These are phyloP conservation scores for Obelidium mucronatum DNA, from an alignment of 192 early-diverging fungal species.

Conservation along the genomic window DNA sequence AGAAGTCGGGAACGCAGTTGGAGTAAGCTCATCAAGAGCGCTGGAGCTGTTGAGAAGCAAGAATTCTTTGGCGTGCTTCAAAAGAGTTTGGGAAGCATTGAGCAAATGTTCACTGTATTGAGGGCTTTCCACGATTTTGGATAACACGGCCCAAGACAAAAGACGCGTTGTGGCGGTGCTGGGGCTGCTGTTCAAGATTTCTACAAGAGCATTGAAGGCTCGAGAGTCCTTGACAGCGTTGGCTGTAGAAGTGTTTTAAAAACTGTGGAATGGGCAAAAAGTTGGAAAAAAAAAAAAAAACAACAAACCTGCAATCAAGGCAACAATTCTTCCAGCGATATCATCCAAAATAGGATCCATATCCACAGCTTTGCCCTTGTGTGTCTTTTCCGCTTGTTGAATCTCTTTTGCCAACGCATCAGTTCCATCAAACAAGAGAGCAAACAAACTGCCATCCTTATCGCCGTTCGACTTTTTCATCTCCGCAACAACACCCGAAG, in stretches of 20 bases:
- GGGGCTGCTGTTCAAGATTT: too few species aligned
- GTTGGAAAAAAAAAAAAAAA: not conserved
- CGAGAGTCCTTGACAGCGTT: constrained; percentile 19
- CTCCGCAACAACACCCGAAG: not conserved
- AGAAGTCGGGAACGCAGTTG: not conserved
- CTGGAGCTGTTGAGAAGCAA: not conserved
- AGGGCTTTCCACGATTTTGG: constrained; percentile 14
- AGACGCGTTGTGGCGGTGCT: not conserved
- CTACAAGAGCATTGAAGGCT: too few species aligned
- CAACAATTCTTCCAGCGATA: not conserved
- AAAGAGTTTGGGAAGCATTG: not conserved
- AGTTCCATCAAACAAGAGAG: not conserved
- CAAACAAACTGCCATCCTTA: not conserved
- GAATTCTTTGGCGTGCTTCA: not conserved
- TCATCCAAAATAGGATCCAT: not conserved
- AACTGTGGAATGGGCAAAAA: too few species aligned
- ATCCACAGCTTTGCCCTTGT: not conserved
- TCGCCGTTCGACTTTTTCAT: too few species aligned
- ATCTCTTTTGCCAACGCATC: constrained; percentile 28
- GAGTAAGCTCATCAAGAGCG: not conserved
- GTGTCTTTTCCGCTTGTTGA: not conserved
- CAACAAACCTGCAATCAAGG: constrained; percentile 1
- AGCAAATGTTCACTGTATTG: not conserved
- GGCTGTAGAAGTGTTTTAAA: not conserved
- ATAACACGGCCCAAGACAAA: not conserved